Evolutionary conservation across 345 rosid species (phyloP), one percentile per base, ranked within the genome.

Genomic region (Citrus mangshanensis): DNA sequence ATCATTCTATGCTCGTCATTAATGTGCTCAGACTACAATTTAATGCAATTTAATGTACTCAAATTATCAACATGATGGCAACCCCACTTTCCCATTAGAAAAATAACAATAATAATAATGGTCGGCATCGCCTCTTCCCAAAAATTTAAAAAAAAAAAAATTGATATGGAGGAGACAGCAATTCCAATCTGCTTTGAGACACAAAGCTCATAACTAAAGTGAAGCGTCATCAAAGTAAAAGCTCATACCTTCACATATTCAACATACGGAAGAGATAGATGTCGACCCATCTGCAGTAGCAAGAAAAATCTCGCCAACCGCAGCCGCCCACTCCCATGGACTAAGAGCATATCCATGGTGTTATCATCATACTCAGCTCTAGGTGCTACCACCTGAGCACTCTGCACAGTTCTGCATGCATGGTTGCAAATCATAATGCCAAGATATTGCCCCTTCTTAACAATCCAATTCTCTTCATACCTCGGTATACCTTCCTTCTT

Each of bases 361-460:
- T 85, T 88, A 82, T 94, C 98, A 79, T 94, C 98, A 67, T 88
- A 93, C 84, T 93, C 98, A 37, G 98, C 94, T 82, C 84, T 91
- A 24, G 99, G 99, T 76, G 99, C 99, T 59, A 87, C 98, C 25
- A 96, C 95, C 84, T 96, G 98, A 73, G 98, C 91, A 81, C 98
- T 91, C 84, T 96, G 99, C 75, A 96, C 98, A 0, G 93, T 91
- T 87, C 95, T 86, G 89, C 98, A 96, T 66, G 99, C 97, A 82
- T 94, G 99, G 83, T 96, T 96, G 84, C 99, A 96, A 2, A 96
- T 93, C 80, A 96, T 74, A 82, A 96, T 93, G 77, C 98, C 98
- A 61, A 96, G 91, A 88, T 85, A 96, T 75, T 91, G 91, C 40
- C 99, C 98, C 83, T 96, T 96, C 65, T 84, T 82, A 42, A 84